Conservation (phyloP, 768 basidiomycete species). For the Mycena albidolilacea region DNA sequence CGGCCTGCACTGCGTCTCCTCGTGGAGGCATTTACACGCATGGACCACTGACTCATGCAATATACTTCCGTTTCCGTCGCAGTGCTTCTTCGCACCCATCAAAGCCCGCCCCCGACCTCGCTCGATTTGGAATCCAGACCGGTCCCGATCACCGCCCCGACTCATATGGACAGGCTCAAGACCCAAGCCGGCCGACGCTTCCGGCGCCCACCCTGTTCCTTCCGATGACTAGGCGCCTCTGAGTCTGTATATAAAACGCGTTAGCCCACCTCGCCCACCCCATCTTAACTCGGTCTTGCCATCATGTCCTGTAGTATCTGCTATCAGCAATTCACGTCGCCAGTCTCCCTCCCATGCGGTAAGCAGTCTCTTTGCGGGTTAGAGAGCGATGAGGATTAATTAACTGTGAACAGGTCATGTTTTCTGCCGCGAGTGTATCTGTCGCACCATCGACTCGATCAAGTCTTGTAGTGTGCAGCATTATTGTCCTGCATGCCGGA, state of each 20-base stretch:
- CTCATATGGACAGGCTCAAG: conserved; percentile 15
- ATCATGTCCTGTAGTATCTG: conserved; percentile 29
- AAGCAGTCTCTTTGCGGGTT: background rate
- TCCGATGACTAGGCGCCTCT: conserved; percentile 25
- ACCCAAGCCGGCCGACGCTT: background rate
- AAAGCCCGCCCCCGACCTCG: conserved; percentile 10
- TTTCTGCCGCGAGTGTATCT: conserved; percentile 32
- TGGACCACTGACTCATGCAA: background rate
- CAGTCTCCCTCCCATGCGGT: conserved; percentile 35
- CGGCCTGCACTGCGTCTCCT: too few species aligned
- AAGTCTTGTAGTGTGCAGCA: conserved; percentile 27
- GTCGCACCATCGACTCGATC: conserved; percentile 25
- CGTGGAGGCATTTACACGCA: background rate
- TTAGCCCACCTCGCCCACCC: background rate
- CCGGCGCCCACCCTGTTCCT: conserved; percentile 21
- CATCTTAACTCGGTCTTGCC: background rate
- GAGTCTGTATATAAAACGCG: conserved; percentile 13
- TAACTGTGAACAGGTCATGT: conserved; percentile 20
- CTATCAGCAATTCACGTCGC: conserved; percentile 17
- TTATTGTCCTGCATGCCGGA: conserved; percentile 27
- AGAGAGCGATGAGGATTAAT: too few species aligned
- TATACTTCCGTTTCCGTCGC: conserved; percentile 7
- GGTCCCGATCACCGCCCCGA: conserved; percentile 29
- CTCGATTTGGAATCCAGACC: conserved; percentile 16
- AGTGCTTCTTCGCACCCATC: conserved; percentile 17